Evolutionary conservation across 1,284 basidiomycete species (phyloP), one percentile per base, ranked within the genome.

Genomic region (Pseudozyma tsukubaensis): DNA sequence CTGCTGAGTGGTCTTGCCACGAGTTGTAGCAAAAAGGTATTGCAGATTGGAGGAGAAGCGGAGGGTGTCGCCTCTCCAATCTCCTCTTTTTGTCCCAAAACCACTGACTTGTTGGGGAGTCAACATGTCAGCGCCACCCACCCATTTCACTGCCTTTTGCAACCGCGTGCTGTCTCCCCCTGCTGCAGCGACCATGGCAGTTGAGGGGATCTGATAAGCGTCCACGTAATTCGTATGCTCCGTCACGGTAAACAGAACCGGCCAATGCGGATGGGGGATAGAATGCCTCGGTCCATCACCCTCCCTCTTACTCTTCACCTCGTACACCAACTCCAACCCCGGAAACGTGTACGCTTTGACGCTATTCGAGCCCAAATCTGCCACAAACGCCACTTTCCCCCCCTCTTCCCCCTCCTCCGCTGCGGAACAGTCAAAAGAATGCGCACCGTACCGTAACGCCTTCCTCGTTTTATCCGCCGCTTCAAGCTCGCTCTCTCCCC

Each of bases 211-310:
- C 1, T 54, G 47, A 29, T 61, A 78, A 2, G 59, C 78, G 43
- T 79, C 76, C 21, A 78, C 64, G 36, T 45, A 80, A 32, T 72
- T 77, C 18, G 72, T 75, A 37, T 83, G 82, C 51, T 83, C 82
- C 9, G 82, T 83, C 0, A 83, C 79, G 0, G 71, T 67, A 36
- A 75, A 81, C 1, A 80, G 37, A 19, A 77, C 44, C 18, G 72
- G 50, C 9, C 13, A 21, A 24, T 65, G 42, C 3, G 74, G 68
- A n/a, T 77, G 76, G 0, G 81, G 73, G 19, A 82, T 77, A 1
- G 66, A 52, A 57, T 83, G 82, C 36, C 82, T 39, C 11, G 82
- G 82, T 4, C 80, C 82, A 65, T 83, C 82, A 4, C 59, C 61
- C 1, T 52, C n/a, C 1, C 50, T 3, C 14, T 64, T 56, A 42